phyloP scores from a whole-genome alignment of 129 eudicot species.

The Escallonia herrerae region DNA sequence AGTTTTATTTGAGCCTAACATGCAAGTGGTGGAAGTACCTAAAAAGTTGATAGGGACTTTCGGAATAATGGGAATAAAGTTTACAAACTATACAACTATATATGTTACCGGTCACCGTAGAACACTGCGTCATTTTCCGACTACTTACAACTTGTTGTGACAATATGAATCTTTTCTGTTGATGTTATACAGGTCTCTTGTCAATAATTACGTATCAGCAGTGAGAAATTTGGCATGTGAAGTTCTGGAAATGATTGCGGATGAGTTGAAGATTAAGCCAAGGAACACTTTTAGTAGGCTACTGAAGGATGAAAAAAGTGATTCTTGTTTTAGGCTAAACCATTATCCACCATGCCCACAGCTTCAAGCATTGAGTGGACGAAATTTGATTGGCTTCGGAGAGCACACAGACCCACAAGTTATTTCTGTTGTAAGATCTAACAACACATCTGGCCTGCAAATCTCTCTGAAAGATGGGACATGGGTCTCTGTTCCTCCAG shows the following conservation, averaged over 20 bases:
- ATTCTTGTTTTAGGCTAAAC: constrained; percentile 56
- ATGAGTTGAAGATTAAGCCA: constrained; percentile 36
- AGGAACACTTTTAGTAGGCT: constrained; percentile 42
- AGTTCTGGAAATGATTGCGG: constrained; percentile 58
- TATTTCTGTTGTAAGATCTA: constrained; percentile 53
- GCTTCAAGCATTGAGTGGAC: constrained; percentile 23
- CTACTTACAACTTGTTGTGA: no score
- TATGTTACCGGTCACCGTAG: no score
- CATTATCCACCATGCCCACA: constrained; percentile 56
- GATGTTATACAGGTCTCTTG: constrained; percentile 25
- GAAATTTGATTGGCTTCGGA: constrained; percentile 47
- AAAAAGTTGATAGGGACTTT: no score
- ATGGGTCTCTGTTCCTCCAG: constrained; percentile 62
- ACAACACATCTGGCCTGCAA: constrained; percentile 50
- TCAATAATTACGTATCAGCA: constrained; percentile 35
- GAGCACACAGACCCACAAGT: constrained; percentile 78
- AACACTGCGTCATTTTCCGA: no score
- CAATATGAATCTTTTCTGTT: neutral
- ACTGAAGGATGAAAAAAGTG: constrained; percentile 54
- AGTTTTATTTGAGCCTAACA: no score
- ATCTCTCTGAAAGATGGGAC: constrained; percentile 41
- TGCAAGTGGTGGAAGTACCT: no score
- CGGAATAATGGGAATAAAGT: no score
- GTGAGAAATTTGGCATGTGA: constrained; percentile 38
- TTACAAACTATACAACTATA: no score